Evolutionary conservation across 1,284 basidiomycete genomes (phyloP).

Genomic region (Trichosporon sp.): DNA sequence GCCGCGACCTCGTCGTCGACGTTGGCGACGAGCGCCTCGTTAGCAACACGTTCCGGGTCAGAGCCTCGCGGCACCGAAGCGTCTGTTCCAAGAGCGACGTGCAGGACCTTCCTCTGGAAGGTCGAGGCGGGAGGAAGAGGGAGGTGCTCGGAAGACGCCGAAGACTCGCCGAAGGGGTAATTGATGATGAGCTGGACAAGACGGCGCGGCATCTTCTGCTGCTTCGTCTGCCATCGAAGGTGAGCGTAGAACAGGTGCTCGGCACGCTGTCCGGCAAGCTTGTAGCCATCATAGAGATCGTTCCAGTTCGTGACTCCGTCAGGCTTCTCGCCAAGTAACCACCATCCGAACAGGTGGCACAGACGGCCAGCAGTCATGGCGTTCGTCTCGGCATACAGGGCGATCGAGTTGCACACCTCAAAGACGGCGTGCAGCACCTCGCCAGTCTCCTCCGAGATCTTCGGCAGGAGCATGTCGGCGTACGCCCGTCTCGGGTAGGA

Average conservation of each 20-base stretch:
- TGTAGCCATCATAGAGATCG: constrained; percentile 34
- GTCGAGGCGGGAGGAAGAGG: constrained; percentile 31
- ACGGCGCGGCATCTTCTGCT: constrained; percentile 30
- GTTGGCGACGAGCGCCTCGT: constrained; percentile 17
- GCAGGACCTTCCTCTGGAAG: constrained; percentile 28
- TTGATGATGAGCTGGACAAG: constrained; percentile 31
- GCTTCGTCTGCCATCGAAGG: constrained; percentile 35
- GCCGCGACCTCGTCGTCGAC: constrained; percentile 10
- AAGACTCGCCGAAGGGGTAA: constrained; percentile 35
- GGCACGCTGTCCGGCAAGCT: constrained; percentile 25
- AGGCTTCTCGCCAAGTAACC: constrained; percentile 23
- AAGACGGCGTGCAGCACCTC: constrained; percentile 32
- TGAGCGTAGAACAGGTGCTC: constrained; percentile 41
- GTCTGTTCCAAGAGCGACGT: constrained; percentile 23
- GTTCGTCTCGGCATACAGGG: constrained; percentile 30
- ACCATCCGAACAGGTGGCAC: constrained; percentile 36
- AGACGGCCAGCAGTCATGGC: constrained; percentile 29
- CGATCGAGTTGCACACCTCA: constrained; percentile 32
- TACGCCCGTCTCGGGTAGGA: constrained; percentile 35
- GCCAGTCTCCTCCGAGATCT: constrained; percentile 9
- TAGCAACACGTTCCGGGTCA: constrained; percentile 14
- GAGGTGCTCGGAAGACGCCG: constrained; percentile 25
- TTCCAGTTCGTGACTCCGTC: constrained; percentile 20
- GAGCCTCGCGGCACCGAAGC: constrained; percentile 13
- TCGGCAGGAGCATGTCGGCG: constrained; percentile 22